Conservation (phyloP, 2,329 filamentous ascomycete species). For the Fusarium oxysporum region DNA sequence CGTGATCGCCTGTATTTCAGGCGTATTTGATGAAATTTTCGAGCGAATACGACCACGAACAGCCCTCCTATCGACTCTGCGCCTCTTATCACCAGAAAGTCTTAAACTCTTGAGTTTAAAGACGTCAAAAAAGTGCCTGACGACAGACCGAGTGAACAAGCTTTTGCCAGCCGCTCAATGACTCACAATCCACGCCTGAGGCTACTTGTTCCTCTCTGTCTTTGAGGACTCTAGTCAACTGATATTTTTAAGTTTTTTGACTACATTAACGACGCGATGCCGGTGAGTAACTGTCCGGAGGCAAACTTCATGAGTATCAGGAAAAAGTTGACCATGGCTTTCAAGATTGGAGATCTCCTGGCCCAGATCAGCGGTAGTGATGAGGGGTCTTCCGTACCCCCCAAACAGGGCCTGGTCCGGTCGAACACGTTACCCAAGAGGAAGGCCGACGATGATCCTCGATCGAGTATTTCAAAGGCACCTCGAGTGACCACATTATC, state of each 20-base stretch:
- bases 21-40: constrained; percentile 35
- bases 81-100: constrained; percentile 35
- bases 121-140: constrained; percentile 38
- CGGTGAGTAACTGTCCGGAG: constrained; percentile 42
- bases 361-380: constrained; percentile 71
- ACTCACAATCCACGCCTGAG: constrained; percentile 43
- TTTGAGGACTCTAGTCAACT: constrained; percentile 26
- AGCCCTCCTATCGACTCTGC: constrained; percentile 39
- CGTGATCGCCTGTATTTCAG: constrained; percentile 41
- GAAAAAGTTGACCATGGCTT: constrained; percentile 38
- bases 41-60: constrained; percentile 37
- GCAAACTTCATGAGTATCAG: constrained; percentile 7
- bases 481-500: constrained; percentile 50
- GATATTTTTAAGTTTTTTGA: constrained; percentile 19
- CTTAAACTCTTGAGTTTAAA: constrained; percentile 22
- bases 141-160: constrained; percentile 29
- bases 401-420: constrained; percentile 48
- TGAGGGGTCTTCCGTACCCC: constrained; percentile 53
- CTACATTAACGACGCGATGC: constrained; percentile 44
- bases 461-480: constrained; percentile 55
- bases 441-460: constrained; percentile 66
- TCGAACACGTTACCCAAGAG: constrained; percentile 59
- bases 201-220: constrained; percentile 39
- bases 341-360: constrained; percentile 52
- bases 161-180: constrained; percentile 41